Conservation (phyloP, 352 stramenopile species). For the Phytophthora parvispora region DNA sequence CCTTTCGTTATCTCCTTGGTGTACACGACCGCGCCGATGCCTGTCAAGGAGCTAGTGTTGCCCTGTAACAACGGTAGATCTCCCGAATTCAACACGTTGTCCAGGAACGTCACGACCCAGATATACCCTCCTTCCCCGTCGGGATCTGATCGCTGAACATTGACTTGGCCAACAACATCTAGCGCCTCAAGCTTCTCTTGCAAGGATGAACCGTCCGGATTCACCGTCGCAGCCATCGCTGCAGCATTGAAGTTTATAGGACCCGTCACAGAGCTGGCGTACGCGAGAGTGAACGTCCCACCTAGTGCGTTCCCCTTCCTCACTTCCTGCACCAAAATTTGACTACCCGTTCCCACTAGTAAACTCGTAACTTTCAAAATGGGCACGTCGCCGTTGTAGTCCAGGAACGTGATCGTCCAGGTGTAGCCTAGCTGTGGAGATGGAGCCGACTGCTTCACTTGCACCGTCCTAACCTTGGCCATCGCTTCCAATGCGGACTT, state of each 20-base stretch:
- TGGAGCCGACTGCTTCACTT: conserved; percentile 59
- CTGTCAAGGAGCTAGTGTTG: conserved; percentile 42
- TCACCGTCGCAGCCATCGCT: conserved; percentile 45
- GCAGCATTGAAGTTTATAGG: conserved; percentile 35
- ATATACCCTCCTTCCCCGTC: conserved; percentile 66
- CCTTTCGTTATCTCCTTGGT: conserved; percentile 69
- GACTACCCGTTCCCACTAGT: conserved; percentile 67
- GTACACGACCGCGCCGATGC: conserved; percentile 52
- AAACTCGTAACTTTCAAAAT: conserved; percentile 65
- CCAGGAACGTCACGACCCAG: conserved; percentile 76
- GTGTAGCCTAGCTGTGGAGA: conserved; percentile 74
- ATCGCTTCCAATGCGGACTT: conserved; percentile 68
- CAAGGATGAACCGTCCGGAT: conserved; percentile 64
- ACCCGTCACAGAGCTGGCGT: conserved; percentile 42
- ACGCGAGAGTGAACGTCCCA: conserved; percentile 71
- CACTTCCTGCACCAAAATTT: conserved; percentile 67
- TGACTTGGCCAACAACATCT: conserved; percentile 55
- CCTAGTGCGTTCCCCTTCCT: conserved; percentile 79
- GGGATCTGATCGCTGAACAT: conserved; percentile 57
- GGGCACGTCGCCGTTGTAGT: conserved; percentile 78
- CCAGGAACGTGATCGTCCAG: conserved; percentile 84
- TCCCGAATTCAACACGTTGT: conserved; percentile 66
- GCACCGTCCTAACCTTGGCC: conserved; percentile 67
- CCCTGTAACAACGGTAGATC: conserved; percentile 55
- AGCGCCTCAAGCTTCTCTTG: conserved; percentile 82